A percentile compares a stretch with the other conserved stretches of the same genome.
phyloP scores from a whole-genome alignment of 495 filamentous ascomycete species.

The Aspergillus saccharolyticus region DNA sequence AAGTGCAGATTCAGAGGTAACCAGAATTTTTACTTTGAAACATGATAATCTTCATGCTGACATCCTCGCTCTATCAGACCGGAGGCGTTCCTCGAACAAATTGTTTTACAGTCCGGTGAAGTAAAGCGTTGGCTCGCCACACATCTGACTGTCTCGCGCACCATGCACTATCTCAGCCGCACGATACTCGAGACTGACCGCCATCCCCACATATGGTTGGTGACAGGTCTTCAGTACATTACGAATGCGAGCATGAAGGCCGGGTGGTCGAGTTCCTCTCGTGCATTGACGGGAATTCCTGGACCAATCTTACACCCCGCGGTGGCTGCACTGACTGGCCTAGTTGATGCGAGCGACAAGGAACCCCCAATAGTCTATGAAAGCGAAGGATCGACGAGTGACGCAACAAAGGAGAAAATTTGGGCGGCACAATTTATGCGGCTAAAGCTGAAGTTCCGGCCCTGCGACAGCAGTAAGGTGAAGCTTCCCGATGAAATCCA shows the following conservation, averaged over 20 bases:
- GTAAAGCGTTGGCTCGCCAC: not conserved
- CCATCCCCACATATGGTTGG: not conserved
- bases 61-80: not conserved
- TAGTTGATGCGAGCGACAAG: not conserved
- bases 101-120: not conserved
- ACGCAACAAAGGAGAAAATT: not conserved
- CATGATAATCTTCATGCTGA: not conserved
- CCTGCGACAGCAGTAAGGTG: not conserved
- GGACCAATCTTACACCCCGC: not conserved
- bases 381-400: not conserved
- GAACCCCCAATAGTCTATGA: not conserved
- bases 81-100: not conserved
- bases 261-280: not conserved
- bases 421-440: not conserved
- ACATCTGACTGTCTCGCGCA: not conserved
- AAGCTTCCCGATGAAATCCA: not conserved
- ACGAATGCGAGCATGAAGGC: not conserved
- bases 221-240: not conserved
- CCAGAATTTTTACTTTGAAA: no score
- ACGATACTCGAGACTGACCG: not conserved
- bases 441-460: not conserved
- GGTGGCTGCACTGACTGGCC: not conserved
- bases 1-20: not conserved
- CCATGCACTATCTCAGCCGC: not conserved
- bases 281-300: not conserved